These are phyloP conservation scores for Teratosphaeria destructans DNA, from an alignment of 2,329 filamentous ascomycete genomes.

Conservation along the genomic window DNA sequence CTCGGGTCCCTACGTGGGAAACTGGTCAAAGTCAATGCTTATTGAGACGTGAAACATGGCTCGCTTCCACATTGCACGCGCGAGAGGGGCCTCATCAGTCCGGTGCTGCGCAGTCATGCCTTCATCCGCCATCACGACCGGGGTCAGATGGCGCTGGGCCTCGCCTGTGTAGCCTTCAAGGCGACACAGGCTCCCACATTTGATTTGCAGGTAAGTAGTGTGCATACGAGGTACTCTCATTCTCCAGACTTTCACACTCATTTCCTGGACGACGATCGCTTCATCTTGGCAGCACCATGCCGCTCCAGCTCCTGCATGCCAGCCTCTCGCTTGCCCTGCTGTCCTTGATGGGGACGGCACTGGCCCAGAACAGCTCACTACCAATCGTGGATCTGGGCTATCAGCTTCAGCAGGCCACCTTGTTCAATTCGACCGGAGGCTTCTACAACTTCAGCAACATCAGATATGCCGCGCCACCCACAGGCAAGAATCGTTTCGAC, in stretches of 20 bases:
- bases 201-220: background rate
- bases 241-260: background rate
- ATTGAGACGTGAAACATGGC: background rate
- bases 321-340: background rate
- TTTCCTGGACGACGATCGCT: background rate
- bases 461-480: slow-evolving; percentile 44
- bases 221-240: background rate
- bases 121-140: background rate
- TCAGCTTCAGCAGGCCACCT: slow-evolving; percentile 38
- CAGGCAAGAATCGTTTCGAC: slow-evolving; percentile 41
- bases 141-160: background rate
- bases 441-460: slow-evolving; percentile 45
- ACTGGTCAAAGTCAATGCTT: background rate
- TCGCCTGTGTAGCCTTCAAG: background rate
- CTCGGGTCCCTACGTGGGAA: background rate
- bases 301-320: background rate
- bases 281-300: background rate
- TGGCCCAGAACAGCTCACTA: slow-evolving; percentile 11
- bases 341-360: background rate
- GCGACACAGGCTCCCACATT: background rate
- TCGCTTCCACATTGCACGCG: too few species aligned
- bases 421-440: slow-evolving; percentile 28
- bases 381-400: slow-evolving; percentile 46
- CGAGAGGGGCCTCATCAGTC: background rate
- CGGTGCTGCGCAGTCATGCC: background rate